These are phyloP conservation scores for Talaromyces amestolkiae DNA, from an alignment of 2,329 filamentous ascomycete species.

Conservation along the genomic window DNA sequence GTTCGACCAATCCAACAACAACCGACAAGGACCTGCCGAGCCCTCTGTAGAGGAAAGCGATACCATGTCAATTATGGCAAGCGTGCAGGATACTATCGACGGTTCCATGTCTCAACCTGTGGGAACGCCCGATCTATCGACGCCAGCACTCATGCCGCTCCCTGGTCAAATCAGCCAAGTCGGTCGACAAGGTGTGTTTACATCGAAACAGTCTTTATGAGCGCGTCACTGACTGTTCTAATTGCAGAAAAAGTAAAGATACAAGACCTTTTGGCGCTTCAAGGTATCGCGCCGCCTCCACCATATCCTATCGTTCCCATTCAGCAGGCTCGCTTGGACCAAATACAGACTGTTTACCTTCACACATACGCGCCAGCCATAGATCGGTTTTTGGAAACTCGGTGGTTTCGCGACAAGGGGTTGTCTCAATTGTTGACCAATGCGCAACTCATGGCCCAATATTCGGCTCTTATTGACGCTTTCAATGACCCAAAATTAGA, in stretches of 20 bases:
- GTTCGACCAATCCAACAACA: slow-evolving; percentile 45
- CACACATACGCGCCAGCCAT: slow-evolving; percentile 74
- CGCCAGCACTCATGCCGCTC: slow-evolving; percentile 28
- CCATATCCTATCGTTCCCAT: slow-evolving; percentile 52
- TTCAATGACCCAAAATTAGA: slow-evolving; percentile 42
- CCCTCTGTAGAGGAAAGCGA: slow-evolving; percentile 58
- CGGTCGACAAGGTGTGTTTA: slow-evolving; percentile 34
- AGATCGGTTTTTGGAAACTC: slow-evolving; percentile 74
- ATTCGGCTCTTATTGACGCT: slow-evolving; percentile 61
- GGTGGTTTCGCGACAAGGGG: slow-evolving; percentile 69
- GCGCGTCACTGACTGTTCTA: slow-evolving; percentile 27
- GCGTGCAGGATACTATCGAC: slow-evolving; percentile 34
- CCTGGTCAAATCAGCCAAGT: slow-evolving; percentile 20
- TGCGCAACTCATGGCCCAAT: slow-evolving; percentile 61
- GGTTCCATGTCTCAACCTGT: slow-evolving; percentile 28
- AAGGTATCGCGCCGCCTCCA: slow-evolving; percentile 58
- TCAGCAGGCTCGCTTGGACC: slow-evolving; percentile 53
- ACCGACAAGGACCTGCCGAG: slow-evolving; percentile 54
- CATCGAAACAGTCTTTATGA: slow-evolving; percentile 24
- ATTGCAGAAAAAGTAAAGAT: slow-evolving; percentile 63
- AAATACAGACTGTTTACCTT: slow-evolving; percentile 69
- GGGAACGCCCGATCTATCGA: slow-evolving; percentile 27
- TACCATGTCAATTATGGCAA: slow-evolving; percentile 32
- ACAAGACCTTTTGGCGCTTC: slow-evolving; percentile 67
- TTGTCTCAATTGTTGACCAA: slow-evolving; percentile 55